These are phyloP conservation scores for Kodamaea kaohsiungensis DNA, from an alignment of 805 yeast genomes.

Conservation along the genomic window DNA sequence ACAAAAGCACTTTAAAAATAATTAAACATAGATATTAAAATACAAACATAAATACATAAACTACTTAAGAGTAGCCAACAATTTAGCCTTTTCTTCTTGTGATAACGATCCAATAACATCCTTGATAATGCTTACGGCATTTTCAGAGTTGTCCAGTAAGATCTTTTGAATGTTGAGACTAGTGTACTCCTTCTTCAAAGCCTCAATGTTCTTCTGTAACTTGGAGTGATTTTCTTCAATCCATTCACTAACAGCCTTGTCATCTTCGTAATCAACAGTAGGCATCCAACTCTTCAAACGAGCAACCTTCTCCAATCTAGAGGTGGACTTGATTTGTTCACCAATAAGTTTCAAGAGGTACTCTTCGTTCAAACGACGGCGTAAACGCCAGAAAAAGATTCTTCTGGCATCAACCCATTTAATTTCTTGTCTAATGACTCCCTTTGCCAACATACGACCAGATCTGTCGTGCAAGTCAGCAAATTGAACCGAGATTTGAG, in stretches of 20 bases:
- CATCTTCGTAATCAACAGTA: constrained; percentile 67
- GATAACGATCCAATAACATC: constrained; percentile 36
- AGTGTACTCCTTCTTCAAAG: constrained; percentile 64
- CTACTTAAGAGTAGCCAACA: constrained; percentile 26
- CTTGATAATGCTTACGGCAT: constrained; percentile 34
- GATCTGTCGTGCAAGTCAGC: constrained; percentile 98
- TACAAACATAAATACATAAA: background rate
- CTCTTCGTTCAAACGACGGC: constrained; percentile 94
- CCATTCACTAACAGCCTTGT: constrained; percentile 79
- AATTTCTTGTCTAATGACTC: constrained; percentile 80
- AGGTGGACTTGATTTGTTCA: constrained; percentile 53
- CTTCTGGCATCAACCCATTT: constrained; percentile 90
- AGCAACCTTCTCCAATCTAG: constrained; percentile 81
- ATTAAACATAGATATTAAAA: background rate
- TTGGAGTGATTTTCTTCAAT: constrained; percentile 74
- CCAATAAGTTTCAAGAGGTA: constrained; percentile 76
- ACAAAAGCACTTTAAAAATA: background rate
- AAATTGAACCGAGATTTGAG: constrained; percentile 90
- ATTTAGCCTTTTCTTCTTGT: constrained; percentile 34
- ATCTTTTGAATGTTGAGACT: constrained; percentile 64
- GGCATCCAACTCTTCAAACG: constrained; percentile 89
- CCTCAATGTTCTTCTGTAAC: constrained; percentile 60
- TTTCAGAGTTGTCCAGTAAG: constrained; percentile 33
- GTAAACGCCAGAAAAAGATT: constrained; percentile 97
- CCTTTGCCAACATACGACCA: constrained; percentile 96